phyloP scores from a whole-genome alignment of 2,329 filamentous ascomycete genomes.

The Sporothrix sp. region DNA sequence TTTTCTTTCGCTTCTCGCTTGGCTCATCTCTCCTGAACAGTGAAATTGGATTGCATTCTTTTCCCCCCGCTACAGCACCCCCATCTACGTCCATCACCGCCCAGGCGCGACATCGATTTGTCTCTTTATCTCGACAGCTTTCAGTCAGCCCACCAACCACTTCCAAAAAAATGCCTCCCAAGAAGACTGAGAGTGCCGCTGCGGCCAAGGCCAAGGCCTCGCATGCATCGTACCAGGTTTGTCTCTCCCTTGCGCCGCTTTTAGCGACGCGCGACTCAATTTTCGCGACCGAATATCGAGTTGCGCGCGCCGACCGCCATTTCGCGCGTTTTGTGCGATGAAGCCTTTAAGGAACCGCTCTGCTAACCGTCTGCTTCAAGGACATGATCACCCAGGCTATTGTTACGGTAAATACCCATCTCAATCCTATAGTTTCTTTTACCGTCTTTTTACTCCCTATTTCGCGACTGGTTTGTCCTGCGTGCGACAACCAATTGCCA shows the following conservation, averaged over 20 bases:
- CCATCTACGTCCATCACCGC: slow-evolving; percentile 21
- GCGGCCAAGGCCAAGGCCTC: slow-evolving; percentile 40
- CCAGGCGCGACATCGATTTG: slow-evolving; percentile 5
- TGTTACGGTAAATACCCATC: slow-evolving; percentile 42
- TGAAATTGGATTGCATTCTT: slow-evolving; percentile 13
- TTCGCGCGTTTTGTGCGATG: neutral
- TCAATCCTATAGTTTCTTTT: slow-evolving; percentile 18
- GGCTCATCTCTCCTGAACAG: neutral
- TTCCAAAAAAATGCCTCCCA: slow-evolving; percentile 46
- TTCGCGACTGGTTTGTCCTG: too few relatives aligned
- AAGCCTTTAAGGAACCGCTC: neutral
- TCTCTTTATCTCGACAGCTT: neutral
- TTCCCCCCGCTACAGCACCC: too few relatives aligned
- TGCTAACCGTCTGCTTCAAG: slow-evolving; percentile 26
- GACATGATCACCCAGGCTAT: slow-evolving; percentile 57
- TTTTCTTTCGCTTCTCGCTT: slow-evolving; percentile 1
- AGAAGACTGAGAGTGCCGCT: slow-evolving; percentile 38
- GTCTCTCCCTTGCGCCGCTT: slow-evolving; percentile 20
- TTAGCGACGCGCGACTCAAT: neutral
- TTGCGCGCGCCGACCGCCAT: slow-evolving; percentile 8
- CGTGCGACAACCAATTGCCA: slow-evolving; percentile 10
- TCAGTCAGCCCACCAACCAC: slow-evolving; percentile 1
- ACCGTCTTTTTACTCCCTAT: too few relatives aligned
- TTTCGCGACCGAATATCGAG: neutral
- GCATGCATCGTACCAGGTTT: slow-evolving; percentile 51